Conservation (phyloP, 495 filamentous ascomycete genomes). For the Penicillium malachiteum region DNA sequence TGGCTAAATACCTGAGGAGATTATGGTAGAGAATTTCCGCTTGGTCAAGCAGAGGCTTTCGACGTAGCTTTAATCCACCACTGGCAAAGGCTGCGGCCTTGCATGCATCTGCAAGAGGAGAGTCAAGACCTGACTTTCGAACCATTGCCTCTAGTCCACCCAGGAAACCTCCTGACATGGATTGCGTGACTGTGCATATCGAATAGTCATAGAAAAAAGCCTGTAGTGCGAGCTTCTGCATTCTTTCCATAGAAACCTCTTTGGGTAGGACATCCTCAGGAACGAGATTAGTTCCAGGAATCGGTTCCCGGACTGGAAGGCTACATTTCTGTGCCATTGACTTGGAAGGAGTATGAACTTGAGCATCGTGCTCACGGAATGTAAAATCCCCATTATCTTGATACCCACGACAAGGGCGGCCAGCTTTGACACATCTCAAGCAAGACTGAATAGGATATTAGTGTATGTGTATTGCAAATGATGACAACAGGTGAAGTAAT, state of each 20-base stretch:
- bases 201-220: constrained; percentile 36
- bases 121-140: constrained; percentile 14
- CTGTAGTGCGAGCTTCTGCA: constrained; percentile 24
- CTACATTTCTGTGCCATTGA: constrained; percentile 31
- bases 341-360: constrained; percentile 6
- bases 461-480: background rate
- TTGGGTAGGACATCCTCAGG: constrained; percentile 18
- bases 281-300: constrained; percentile 17
- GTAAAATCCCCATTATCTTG: constrained; percentile 16
- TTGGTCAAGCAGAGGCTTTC: constrained; percentile 21
- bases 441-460: constrained; percentile 23
- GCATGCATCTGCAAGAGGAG: constrained; percentile 29
- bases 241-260: constrained; percentile 17
- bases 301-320: constrained; percentile 17
- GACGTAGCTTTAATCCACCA: constrained; percentile 23
- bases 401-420: constrained; percentile 32
- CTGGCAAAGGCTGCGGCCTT: constrained; percentile 26
- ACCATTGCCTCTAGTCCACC: constrained; percentile 26
- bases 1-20: constrained; percentile 23
- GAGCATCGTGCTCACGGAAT: constrained; percentile 24
- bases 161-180: constrained; percentile 27
- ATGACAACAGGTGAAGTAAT: background rate
- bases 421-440: constrained; percentile 27
- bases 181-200: constrained; percentile 15
- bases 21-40: constrained; percentile 25